These are phyloP conservation scores for Orbilia blumenaviensis DNA, from an alignment of 2,329 filamentous ascomycete species.

Conservation along the genomic window DNA sequence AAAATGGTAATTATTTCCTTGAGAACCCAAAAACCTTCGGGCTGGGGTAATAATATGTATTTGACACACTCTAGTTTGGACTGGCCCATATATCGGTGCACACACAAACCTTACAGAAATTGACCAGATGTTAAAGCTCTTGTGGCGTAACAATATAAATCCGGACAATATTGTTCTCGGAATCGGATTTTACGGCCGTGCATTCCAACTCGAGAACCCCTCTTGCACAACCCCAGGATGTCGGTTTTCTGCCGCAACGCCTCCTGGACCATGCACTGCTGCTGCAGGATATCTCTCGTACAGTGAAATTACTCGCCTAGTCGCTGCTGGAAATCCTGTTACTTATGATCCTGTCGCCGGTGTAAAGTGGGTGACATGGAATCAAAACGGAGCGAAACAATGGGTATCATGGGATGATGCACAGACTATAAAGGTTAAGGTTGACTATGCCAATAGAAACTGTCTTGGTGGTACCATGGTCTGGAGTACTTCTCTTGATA, in stretches of 20 bases:
- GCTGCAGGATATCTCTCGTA: slow-evolving; percentile 23
- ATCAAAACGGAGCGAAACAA: slow-evolving; percentile 31
- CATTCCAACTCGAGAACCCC: slow-evolving; percentile 56
- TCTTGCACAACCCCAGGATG: slow-evolving; percentile 57
- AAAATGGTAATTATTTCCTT: neutral
- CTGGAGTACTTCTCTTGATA: slow-evolving; percentile 51
- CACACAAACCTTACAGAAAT: slow-evolving; percentile 60
- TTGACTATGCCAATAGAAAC: slow-evolving; percentile 54
- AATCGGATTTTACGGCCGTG: slow-evolving; percentile 54
- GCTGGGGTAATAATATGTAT: neutral
- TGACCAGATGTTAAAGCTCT: slow-evolving; percentile 57
- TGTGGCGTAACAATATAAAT: slow-evolving; percentile 58
- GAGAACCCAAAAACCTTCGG: neutral
- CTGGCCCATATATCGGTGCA: slow-evolving; percentile 36
- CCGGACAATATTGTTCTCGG: slow-evolving; percentile 54
- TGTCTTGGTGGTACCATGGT: slow-evolving; percentile 59
- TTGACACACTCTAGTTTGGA: slow-evolving; percentile 24
- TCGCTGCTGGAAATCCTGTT: slow-evolving; percentile 4
- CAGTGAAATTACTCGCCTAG: slow-evolving; percentile 7
- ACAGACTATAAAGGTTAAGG: slow-evolving; percentile 57
- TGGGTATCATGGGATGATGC: slow-evolving; percentile 52
- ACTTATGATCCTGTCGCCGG: slow-evolving; percentile 15
- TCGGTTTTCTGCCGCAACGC: slow-evolving; percentile 39
- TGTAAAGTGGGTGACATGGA: slow-evolving; percentile 32
- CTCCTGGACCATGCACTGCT: slow-evolving; percentile 16